phyloP scores from a whole-genome alignment of 495 filamentous ascomycete species.

The Penicillium atrosanguineum region DNA sequence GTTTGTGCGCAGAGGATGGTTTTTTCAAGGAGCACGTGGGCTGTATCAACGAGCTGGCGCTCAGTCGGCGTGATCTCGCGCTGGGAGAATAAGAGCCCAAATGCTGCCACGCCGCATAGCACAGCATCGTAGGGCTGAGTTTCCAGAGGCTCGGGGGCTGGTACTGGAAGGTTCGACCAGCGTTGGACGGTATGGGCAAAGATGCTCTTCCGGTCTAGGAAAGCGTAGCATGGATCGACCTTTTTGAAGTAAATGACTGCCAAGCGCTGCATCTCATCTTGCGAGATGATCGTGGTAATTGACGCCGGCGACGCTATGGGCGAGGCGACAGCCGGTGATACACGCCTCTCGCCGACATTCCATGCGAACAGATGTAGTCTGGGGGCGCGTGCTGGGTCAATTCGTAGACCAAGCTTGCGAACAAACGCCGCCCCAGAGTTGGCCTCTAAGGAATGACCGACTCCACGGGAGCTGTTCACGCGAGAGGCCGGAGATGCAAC shows the following conservation, averaged over 20 bases:
- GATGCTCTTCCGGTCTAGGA: slow-evolving; percentile 43
- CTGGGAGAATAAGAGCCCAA: slow-evolving; percentile 47
- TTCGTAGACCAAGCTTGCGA: slow-evolving; percentile 47
- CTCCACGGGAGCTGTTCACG: background rate
- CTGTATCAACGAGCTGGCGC: slow-evolving; percentile 37
- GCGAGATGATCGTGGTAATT: slow-evolving; percentile 39
- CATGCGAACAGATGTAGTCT: slow-evolving; percentile 56
- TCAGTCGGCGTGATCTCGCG: slow-evolving; percentile 32
- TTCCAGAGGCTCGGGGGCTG: slow-evolving; percentile 15
- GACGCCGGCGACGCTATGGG: slow-evolving; percentile 8
- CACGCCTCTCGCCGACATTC: slow-evolving; percentile 48
- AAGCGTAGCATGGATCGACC: slow-evolving; percentile 49
- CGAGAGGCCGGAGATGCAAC: slow-evolving; percentile 9
- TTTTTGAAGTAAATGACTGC: slow-evolving; percentile 48
- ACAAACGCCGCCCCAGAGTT: slow-evolving; percentile 58
- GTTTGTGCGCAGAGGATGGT: slow-evolving; percentile 27
- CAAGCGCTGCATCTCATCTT: slow-evolving; percentile 40
- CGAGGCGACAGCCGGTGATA: slow-evolving; percentile 13
- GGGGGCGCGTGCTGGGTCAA: slow-evolving; percentile 50
- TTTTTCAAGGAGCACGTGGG: slow-evolving; percentile 44
- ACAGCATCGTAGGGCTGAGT: slow-evolving; percentile 38
- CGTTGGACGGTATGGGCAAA: slow-evolving; percentile 30
- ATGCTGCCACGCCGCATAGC: slow-evolving; percentile 48
- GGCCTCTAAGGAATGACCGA: slow-evolving; percentile 38
- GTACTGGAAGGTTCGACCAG: slow-evolving; percentile 28